Evolutionary conservation across 2,329 filamentous ascomycete genomes (phyloP).

Genomic region (Sporothrix pseudoabietina): DNA sequence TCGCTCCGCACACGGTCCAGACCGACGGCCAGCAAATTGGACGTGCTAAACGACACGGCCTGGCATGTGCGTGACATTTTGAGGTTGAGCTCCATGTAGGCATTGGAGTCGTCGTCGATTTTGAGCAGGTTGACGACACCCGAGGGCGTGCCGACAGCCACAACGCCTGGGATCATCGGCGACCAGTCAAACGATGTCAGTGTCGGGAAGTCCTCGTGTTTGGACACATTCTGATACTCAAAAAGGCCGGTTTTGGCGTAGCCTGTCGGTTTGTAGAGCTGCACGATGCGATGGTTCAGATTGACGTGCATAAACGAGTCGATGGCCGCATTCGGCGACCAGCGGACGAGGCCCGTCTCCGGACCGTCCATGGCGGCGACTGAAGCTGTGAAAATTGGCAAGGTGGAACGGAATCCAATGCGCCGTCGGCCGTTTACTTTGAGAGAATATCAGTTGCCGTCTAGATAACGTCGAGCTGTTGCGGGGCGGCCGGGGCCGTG

Average conservation of each 20-base stretch:
- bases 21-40: slow-evolving; percentile 73
- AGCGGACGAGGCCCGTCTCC: slow-evolving; percentile 65
- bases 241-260: slow-evolving; percentile 59
- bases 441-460: neutral
- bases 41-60: slow-evolving; percentile 76
- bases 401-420: neutral
- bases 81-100: slow-evolving; percentile 66
- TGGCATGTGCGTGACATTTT: slow-evolving; percentile 79
- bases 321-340: slow-evolving; percentile 61
- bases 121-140: slow-evolving; percentile 75
- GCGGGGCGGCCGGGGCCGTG: neutral
- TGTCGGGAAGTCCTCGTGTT: slow-evolving; percentile 64
- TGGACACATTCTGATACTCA: slow-evolving; percentile 58
- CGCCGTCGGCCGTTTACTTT: neutral
- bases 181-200: slow-evolving; percentile 70
- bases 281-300: slow-evolving; percentile 62
- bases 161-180: slow-evolving; percentile 61
- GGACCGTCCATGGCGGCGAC: slow-evolving; percentile 55
- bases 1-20: slow-evolving; percentile 81
- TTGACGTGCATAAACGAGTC: slow-evolving; percentile 68
- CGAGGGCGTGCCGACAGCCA: slow-evolving; percentile 73
- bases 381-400: neutral
- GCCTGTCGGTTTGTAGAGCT: slow-evolving; percentile 64
- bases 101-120: slow-evolving; percentile 70
- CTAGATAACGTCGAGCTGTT: neutral